Percentiles rank a stretch among this genome's conserved stretches.
These are phyloP conservation scores for Naumovozyma baii DNA, from an alignment of 805 yeast genomes.

Conservation along the genomic window DNA sequence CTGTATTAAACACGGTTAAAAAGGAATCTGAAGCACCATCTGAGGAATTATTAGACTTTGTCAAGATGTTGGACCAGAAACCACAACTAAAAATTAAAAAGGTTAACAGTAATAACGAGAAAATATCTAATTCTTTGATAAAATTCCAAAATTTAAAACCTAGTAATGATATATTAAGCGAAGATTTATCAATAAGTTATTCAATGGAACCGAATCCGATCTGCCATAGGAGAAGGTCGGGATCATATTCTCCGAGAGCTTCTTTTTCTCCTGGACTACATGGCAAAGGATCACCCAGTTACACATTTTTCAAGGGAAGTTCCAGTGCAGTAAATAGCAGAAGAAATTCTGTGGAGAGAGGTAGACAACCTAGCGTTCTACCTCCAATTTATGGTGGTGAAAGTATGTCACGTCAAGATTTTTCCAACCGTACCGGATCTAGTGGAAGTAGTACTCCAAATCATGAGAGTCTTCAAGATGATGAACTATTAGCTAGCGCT, in stretches of 20 bases:
- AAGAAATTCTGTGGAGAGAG: conserved; percentile 10
- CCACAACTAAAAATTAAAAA: conserved; percentile 33
- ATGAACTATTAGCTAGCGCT: background rate
- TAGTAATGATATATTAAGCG: conserved; percentile 47
- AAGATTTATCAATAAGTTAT: conserved; percentile 45
- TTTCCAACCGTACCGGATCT: background rate
- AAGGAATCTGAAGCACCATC: background rate
- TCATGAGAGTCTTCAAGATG: background rate
- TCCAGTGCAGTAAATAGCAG: conserved; percentile 7
- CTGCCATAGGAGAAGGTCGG: conserved; percentile 12
- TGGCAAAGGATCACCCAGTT: background rate
- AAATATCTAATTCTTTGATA: conserved; percentile 38
- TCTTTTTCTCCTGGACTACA: conserved; percentile 13
- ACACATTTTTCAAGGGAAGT: background rate
- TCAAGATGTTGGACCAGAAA: conserved; percentile 58
- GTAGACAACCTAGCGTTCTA: background rate
- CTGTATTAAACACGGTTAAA: conserved; percentile 17
- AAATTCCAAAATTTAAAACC: conserved; percentile 43
- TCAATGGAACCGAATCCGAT: conserved; percentile 18
- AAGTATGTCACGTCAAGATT: conserved; percentile 1
- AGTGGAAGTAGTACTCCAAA: background rate
- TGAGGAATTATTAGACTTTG: conserved; percentile 56
- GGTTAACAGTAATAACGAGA: conserved; percentile 10
- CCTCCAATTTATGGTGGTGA: conserved; percentile 7
- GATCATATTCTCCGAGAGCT: conserved; percentile 31